phyloP scores from a whole-genome alignment of 352 stramenopile species.

The Plasmopara viticola region DNA sequence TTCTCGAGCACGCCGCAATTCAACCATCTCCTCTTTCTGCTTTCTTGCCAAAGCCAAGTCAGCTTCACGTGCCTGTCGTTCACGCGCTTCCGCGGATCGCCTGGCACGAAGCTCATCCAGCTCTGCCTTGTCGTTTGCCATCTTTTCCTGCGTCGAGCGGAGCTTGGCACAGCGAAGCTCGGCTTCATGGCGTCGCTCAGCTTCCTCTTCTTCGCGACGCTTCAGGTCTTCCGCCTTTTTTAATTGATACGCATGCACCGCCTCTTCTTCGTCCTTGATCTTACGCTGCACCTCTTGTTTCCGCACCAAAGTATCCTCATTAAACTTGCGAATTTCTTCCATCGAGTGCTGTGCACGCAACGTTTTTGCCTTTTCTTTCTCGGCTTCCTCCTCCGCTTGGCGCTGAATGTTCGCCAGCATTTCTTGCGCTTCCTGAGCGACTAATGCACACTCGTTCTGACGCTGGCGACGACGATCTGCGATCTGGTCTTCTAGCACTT shows the following conservation, averaged over 20 bases:
- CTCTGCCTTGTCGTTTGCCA: slow-evolving; percentile 82
- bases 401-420: slow-evolving; percentile 85
- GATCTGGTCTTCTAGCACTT: slow-evolving; percentile 88
- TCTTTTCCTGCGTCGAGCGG: slow-evolving; percentile 80
- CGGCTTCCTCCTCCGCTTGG: slow-evolving; percentile 58
- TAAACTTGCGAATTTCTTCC: slow-evolving; percentile 71
- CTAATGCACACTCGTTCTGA: slow-evolving; percentile 33
- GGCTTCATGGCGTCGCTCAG: slow-evolving; percentile 53
- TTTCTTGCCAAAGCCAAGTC: slow-evolving; percentile 81
- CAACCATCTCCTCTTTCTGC: slow-evolving; percentile 80
- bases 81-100: slow-evolving; percentile 81
- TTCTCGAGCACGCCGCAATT: slow-evolving; percentile 58
- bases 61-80: slow-evolving; percentile 81
- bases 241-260: slow-evolving; percentile 57
- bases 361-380: slow-evolving; percentile 63
- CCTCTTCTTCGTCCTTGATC: slow-evolving; percentile 73
- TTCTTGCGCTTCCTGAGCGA: slow-evolving; percentile 79
- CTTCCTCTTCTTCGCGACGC: slow-evolving; percentile 60
- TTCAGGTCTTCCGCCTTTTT: slow-evolving; percentile 69
- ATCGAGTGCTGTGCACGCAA: slow-evolving; percentile 50
- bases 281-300: slow-evolving; percentile 65
- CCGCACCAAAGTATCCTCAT: slow-evolving; percentile 39
- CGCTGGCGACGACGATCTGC: slow-evolving; percentile 45
- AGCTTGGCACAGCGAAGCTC: slow-evolving; percentile 72
- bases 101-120: slow-evolving; percentile 90